Conservation (phyloP, 2,329 filamentous ascomycete genomes). For the Colletotrichum camelliae region DNA sequence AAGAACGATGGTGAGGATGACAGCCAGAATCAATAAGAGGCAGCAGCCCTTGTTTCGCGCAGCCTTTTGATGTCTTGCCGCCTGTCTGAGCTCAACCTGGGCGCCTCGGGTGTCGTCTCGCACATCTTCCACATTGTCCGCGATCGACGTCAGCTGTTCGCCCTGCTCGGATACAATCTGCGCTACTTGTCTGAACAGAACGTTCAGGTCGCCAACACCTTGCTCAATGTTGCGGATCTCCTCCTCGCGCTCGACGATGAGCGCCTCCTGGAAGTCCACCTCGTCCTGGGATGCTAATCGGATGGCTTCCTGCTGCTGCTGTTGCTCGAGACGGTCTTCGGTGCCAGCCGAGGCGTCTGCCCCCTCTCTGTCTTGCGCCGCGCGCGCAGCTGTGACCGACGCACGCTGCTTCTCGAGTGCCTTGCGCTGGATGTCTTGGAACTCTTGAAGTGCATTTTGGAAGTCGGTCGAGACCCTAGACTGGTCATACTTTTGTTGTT, state of each 20-base stretch:
- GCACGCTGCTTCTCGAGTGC: constrained; percentile 93
- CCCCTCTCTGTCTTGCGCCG: constrained; percentile 68
- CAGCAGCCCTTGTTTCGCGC: constrained; percentile 95
- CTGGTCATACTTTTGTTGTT: constrained; percentile 95
- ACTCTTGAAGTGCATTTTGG: constrained; percentile 85
- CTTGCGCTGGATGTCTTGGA: constrained; percentile 87
- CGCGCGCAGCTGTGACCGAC: constrained; percentile 81
- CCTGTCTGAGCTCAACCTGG: constrained; percentile 83
- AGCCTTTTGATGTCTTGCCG: constrained; percentile 92
- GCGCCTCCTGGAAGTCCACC: constrained; percentile 94
- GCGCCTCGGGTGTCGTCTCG: constrained; percentile 83
- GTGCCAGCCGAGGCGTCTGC: constrained; percentile 27
- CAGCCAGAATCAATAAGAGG: constrained; percentile 82
- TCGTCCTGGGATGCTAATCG: constrained; percentile 90
- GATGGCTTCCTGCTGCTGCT: constrained; percentile 72
- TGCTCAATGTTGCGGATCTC: constrained; percentile 99
- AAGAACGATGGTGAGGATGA: constrained; percentile 89
- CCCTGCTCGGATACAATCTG: constrained; percentile 97
- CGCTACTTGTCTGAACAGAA: constrained; percentile 96
- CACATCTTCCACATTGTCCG: constrained; percentile 85
- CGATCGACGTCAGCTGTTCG: constrained; percentile 84
- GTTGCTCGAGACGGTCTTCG: constrained; percentile 47
- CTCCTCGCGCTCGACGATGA: constrained; percentile 95
- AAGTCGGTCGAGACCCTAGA: constrained; percentile 95
- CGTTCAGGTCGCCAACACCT: constrained; percentile 92